Conservation (phyloP, 495 filamentous ascomycete genomes). For the Amniculicola lignicola region DNA sequence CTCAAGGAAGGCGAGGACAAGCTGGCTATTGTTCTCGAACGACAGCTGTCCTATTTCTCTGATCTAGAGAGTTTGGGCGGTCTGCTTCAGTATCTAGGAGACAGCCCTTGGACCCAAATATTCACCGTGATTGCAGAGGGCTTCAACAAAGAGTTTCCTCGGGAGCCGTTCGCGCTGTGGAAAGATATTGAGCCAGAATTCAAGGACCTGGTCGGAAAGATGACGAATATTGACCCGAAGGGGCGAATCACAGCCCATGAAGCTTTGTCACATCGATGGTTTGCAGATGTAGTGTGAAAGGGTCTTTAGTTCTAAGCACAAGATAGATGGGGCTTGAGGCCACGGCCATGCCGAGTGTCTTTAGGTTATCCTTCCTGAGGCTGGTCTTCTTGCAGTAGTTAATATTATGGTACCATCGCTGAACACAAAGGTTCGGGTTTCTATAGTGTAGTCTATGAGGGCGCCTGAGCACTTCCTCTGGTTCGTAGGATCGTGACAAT, state of each 20-base stretch:
- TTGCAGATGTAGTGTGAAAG: too few relatives aligned
- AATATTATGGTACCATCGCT: too few relatives aligned
- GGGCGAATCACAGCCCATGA: not conserved
- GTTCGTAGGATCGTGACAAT: too few relatives aligned
- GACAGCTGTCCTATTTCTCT: constrained; percentile 24
- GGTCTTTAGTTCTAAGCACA: too few relatives aligned
- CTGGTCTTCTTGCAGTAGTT: too few relatives aligned
- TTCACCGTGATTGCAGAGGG: constrained; percentile 8
- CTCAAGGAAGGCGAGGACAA: constrained; percentile 22
- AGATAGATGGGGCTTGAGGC: too few relatives aligned
- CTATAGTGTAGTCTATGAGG: too few relatives aligned
- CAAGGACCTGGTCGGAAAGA: constrained; percentile 9
- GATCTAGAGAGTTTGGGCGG: constrained; percentile 19
- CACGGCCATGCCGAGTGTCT: too few relatives aligned
- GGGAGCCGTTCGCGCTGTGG: not conserved
- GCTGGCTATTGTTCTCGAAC: constrained; percentile 24
- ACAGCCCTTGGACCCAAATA: constrained; percentile 8
- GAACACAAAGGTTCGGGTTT: too few relatives aligned
- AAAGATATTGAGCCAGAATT: constrained; percentile 6
- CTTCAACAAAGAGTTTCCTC: constrained; percentile 12
- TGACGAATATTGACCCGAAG: constrained; percentile 15
- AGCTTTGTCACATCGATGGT: not conserved
- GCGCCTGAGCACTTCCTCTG: too few relatives aligned
- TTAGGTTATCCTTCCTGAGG: too few relatives aligned
- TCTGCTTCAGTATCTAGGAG: constrained; percentile 22